These are phyloP conservation scores for Lactuca sativa DNA, from an alignment of 129 eudicot species.

Conservation along the genomic window DNA sequence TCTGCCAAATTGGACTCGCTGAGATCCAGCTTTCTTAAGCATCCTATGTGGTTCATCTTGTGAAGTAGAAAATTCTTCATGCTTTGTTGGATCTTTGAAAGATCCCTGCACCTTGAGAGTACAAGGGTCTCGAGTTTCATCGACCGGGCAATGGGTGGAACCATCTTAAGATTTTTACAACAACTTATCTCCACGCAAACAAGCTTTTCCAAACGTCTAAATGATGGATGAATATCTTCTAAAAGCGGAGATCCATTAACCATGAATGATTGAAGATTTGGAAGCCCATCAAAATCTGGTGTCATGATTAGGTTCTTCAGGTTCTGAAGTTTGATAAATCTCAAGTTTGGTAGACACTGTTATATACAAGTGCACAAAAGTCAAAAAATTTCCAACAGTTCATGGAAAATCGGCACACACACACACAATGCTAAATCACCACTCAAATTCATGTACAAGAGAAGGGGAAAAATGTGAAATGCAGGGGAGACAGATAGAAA, in stretches of 20 bases:
- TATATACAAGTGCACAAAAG: too few relatives aligned
- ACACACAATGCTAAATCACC: too few relatives aligned
- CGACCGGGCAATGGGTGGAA: neutral
- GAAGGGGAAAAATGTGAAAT: too few relatives aligned
- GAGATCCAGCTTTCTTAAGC: too few relatives aligned
- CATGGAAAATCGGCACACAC: too few relatives aligned
- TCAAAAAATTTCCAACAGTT: too few relatives aligned
- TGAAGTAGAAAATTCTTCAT: neutral
- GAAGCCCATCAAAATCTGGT: constrained; percentile 18
- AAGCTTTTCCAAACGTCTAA: neutral
- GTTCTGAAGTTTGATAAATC: neutral
- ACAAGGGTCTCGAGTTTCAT: neutral
- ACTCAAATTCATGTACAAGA: too few relatives aligned
- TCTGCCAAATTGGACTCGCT: too few relatives aligned
- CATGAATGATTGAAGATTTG: neutral
- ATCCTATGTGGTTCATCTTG: too few relatives aligned
- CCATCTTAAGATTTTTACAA: neutral
- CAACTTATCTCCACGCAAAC: neutral
- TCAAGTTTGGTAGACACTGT: neutral
- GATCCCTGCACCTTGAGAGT: fast-evolving
- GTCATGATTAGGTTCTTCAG: neutral
- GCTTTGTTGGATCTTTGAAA: neutral
- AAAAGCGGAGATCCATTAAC: neutral
- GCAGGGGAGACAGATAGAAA: too few relatives aligned
- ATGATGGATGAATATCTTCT: constrained; percentile 9